Conservation (phyloP, 352 stramenopile species). For the Phytopythium aichiense region DNA sequence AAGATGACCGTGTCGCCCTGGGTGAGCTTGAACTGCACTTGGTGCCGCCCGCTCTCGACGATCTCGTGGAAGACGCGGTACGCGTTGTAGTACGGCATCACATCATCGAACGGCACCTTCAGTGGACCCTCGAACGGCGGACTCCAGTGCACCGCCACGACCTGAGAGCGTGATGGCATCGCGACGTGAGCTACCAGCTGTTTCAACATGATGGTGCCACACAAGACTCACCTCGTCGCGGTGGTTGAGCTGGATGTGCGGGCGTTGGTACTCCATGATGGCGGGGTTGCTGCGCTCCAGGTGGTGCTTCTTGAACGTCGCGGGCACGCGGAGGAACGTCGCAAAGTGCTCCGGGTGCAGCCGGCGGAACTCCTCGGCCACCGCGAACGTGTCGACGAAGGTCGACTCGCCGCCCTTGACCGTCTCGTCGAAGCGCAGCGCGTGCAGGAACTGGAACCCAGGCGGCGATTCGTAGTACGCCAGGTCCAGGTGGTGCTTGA, state of each 20-base stretch:
- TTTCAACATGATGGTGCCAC: no score
- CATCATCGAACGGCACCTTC: constrained; percentile 66
- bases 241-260: constrained; percentile 90
- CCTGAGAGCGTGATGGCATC: constrained; percentile 19
- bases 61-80: constrained; percentile 81
- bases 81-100: constrained; percentile 75
- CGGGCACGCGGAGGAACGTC: constrained; percentile 80
- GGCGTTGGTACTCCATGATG: constrained; percentile 93
- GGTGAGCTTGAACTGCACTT: constrained; percentile 75
- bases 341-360: constrained; percentile 65
- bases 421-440: constrained; percentile 80
- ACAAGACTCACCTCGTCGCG: constrained; percentile 46
- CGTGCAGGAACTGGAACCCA: constrained; percentile 94
- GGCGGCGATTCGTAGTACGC: constrained; percentile 97
- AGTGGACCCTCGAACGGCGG: constrained; percentile 94
- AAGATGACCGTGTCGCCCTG: constrained; percentile 83
- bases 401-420: constrained; percentile 83
- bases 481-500: constrained; percentile 94
- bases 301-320: constrained; percentile 94
- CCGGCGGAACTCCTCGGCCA: constrained; percentile 61
- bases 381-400: constrained; percentile 82
- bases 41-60: constrained; percentile 65
- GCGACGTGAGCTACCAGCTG: background rate
- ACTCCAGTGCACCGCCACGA: constrained; percentile 91
- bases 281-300: constrained; percentile 84